Conservation (phyloP, 2,329 filamentous ascomycete species). For the Didymella segeticola region DNA sequence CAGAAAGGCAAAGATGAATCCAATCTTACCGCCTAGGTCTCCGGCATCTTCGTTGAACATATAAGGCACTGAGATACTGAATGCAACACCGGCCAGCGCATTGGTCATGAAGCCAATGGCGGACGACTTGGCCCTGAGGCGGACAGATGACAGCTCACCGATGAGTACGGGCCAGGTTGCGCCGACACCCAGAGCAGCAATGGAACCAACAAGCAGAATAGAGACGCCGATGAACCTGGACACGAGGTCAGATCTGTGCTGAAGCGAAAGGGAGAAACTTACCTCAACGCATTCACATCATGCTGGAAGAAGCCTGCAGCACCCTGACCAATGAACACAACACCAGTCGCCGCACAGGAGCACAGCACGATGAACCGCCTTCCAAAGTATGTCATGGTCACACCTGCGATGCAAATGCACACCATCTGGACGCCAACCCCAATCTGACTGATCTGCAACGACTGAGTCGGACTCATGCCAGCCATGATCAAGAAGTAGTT, state of each 20-base stretch:
- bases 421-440: slow-evolving; percentile 9
- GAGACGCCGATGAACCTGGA: not conserved
- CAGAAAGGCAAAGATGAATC: not conserved
- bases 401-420: slow-evolving; percentile 5
- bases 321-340: slow-evolving; percentile 3
- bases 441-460: slow-evolving; percentile 9
- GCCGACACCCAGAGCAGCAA: not conserved
- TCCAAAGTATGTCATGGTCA: slow-evolving; percentile 6
- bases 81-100: slow-evolving; percentile 43
- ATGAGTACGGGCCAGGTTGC: not conserved
- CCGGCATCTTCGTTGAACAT: slow-evolving; percentile 14
- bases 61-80: slow-evolving; percentile 8
- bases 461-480: slow-evolving; percentile 12
- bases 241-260: no score
- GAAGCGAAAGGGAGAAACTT: not conserved
- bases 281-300: not conserved
- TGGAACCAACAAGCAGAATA: not conserved
- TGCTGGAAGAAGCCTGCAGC: slow-evolving; percentile 7
- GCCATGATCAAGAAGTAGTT: slow-evolving; percentile 16
- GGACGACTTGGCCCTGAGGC: slow-evolving; percentile 80
- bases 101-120: slow-evolving; percentile 76
- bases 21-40: not conserved
- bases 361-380: slow-evolving; percentile 6
- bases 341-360: slow-evolving; percentile 3
- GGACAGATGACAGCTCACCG: slow-evolving; percentile 68